phyloP scores from a whole-genome alignment of 2,329 filamentous ascomycete genomes.

The Dothideomycetes sp. region DNA sequence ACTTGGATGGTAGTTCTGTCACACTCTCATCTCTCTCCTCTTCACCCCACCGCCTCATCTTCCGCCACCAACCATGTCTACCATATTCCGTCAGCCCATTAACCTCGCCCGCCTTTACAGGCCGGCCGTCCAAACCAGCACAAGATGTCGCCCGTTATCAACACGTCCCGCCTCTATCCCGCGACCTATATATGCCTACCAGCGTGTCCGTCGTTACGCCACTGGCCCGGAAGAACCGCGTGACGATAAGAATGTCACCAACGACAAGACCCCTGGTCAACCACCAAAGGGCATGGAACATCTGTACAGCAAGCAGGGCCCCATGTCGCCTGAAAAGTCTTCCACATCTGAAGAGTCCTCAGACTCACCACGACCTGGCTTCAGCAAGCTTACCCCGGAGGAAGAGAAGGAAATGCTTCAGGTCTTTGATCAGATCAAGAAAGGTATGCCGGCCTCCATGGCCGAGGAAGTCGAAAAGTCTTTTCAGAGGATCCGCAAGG shows the following conservation, averaged over 20 bases:
- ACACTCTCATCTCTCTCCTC: not conserved
- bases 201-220: constrained; percentile 35
- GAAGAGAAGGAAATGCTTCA: constrained; percentile 51
- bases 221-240: constrained; percentile 38
- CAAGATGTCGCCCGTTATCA: constrained; percentile 26
- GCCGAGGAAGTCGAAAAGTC: constrained; percentile 50
- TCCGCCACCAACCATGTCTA: constrained; percentile 22
- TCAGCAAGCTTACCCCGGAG: constrained; percentile 42
- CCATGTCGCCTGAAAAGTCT: constrained; percentile 32
- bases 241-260: constrained; percentile 30
- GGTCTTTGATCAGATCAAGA: constrained; percentile 47
- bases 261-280: constrained; percentile 27
- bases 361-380: constrained; percentile 18
- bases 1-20: constrained; percentile 6
- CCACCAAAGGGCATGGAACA: constrained; percentile 37
- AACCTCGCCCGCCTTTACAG: constrained; percentile 26
- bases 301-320: constrained; percentile 35
- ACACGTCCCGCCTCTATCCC: constrained; percentile 31
- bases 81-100: constrained; percentile 28
- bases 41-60: not conserved
- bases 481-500: constrained; percentile 53
- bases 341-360: constrained; percentile 22
- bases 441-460: constrained; percentile 54
- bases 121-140: constrained; percentile 25
- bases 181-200: constrained; percentile 35